phyloP scores from a whole-genome alignment of 83 land plant species.

The Diphasiastrum complanatum region DNA sequence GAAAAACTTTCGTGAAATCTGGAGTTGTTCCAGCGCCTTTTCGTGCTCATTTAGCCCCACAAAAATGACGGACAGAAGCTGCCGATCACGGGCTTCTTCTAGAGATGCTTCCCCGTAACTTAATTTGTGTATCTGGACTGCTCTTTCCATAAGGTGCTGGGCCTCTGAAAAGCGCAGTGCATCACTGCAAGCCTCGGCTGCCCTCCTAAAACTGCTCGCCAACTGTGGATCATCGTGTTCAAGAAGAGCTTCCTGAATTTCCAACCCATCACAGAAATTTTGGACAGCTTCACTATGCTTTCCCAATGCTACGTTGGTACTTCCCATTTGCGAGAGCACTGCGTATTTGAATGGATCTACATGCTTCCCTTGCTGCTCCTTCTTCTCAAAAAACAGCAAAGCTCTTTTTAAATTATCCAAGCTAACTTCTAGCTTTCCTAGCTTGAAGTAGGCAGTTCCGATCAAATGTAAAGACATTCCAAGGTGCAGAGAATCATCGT shows the following conservation, averaged over 20 bases:
- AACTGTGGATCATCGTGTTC: background rate
- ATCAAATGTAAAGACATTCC: slow-evolving; percentile 41
- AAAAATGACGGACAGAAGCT: slow-evolving; percentile 60
- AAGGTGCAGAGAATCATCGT: slow-evolving; percentile 4
- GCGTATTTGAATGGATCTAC: slow-evolving; percentile 39
- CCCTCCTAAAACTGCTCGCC: background rate
- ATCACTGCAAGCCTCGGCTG: slow-evolving; percentile 51
- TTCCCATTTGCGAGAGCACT: slow-evolving; percentile 47
- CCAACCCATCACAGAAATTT: background rate
- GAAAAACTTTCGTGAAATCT: slow-evolving; percentile 44
- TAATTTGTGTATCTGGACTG: slow-evolving; percentile 46
- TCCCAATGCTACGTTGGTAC: background rate
- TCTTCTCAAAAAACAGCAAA: slow-evolving; percentile 26
- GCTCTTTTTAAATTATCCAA: slow-evolving; percentile 54
- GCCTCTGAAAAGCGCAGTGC: slow-evolving; percentile 64
- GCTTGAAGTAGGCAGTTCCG: slow-evolving; percentile 42
- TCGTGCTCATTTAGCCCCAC: slow-evolving; percentile 64
- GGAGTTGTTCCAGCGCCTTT: slow-evolving; percentile 65
- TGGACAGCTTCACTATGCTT: background rate
- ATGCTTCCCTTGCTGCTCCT: slow-evolving; percentile 25
- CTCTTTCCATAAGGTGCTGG: slow-evolving; percentile 49
- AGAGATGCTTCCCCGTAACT: slow-evolving; percentile 53
- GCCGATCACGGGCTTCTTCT: slow-evolving; percentile 62
- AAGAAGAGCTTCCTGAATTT: background rate
- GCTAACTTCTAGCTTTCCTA: slow-evolving; percentile 45